phyloP scores from a whole-genome alignment of 2,329 filamentous ascomycete genomes.

The Ceratocystis alfenasii region DNA sequence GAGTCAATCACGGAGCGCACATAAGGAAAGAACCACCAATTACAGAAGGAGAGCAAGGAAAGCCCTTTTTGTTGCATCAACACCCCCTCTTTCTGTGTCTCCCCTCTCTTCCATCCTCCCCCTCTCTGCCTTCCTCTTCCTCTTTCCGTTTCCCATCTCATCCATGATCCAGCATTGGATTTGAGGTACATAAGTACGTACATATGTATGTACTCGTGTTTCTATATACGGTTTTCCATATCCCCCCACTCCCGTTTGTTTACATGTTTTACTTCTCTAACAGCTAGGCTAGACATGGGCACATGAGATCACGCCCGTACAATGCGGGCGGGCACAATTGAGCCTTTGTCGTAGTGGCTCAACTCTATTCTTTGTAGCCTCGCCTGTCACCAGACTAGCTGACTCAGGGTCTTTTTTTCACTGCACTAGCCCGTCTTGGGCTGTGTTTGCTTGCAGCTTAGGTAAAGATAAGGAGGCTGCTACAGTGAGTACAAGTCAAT shows the following conservation, averaged over 20 bases:
- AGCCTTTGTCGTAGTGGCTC: neutral
- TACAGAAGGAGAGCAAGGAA: neutral
- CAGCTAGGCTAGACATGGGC: neutral
- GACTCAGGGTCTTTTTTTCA: neutral
- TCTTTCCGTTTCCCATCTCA: neutral
- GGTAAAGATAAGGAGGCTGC: conserved; percentile 8
- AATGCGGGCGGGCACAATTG: neutral
- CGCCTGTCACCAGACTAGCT: neutral
- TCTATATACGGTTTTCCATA: neutral
- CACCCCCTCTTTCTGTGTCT: neutral
- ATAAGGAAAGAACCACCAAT: neutral
- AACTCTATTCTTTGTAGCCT: conserved; percentile 5
- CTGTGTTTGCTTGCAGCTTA: neutral
- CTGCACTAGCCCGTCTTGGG: neutral
- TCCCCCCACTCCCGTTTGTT: neutral
- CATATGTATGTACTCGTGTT: neutral
- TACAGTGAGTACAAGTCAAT: neutral
- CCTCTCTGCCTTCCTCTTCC: neutral
- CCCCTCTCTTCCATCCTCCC: neutral
- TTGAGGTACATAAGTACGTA: conserved; percentile 5
- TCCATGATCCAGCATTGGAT: neutral
- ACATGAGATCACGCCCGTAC: neutral
- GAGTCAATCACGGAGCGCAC: neutral
- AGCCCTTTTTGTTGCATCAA: conserved; percentile 5
- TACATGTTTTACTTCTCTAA: neutral